Percentiles rank a stretch among this genome's conserved stretches.
phyloP scores from a whole-genome alignment of 2,329 filamentous ascomycete species.

The Drechslera avenae region DNA sequence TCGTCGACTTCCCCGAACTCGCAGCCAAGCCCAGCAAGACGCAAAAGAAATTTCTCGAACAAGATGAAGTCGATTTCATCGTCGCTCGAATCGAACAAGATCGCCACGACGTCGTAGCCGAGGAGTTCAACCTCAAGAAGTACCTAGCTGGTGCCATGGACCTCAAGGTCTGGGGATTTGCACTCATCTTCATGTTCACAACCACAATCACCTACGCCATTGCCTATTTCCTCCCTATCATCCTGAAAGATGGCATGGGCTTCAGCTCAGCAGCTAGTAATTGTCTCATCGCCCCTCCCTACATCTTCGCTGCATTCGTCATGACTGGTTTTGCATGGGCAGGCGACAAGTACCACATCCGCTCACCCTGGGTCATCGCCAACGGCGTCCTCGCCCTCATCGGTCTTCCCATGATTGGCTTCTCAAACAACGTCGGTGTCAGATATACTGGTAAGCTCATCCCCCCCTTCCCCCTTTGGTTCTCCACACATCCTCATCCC shows the following conservation, averaged over 20 bases:
- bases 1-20: conserved; percentile 36
- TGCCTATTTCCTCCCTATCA: conserved; percentile 39
- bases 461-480: too few relatives aligned
- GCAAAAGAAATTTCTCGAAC: conserved; percentile 32
- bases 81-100: conserved; percentile 37
- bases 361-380: conserved; percentile 68
- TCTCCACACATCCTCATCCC: background rate
- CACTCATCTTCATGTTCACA: conserved; percentile 28
- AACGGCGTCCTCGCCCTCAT: conserved; percentile 70
- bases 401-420: conserved; percentile 75
- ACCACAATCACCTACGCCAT: conserved; percentile 39
- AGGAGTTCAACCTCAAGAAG: conserved; percentile 31
- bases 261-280: conserved; percentile 34
- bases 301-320: conserved; percentile 35
- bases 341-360: conserved; percentile 68
- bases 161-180: conserved; percentile 33
- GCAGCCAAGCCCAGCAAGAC: conserved; percentile 25
- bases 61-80: conserved; percentile 36
- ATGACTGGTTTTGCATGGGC: conserved; percentile 62
- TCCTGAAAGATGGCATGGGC: conserved; percentile 38
- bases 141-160: conserved; percentile 26
- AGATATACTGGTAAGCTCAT: conserved; percentile 61
- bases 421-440: conserved; percentile 60
- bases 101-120: conserved; percentile 34
- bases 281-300: conserved; percentile 35